A percentile compares a stretch with the other conserved stretches of the same genome.
Evolutionary conservation across 768 basidiomycete genomes (phyloP).

Genomic region (Omphalotus guepiniiformis): DNA sequence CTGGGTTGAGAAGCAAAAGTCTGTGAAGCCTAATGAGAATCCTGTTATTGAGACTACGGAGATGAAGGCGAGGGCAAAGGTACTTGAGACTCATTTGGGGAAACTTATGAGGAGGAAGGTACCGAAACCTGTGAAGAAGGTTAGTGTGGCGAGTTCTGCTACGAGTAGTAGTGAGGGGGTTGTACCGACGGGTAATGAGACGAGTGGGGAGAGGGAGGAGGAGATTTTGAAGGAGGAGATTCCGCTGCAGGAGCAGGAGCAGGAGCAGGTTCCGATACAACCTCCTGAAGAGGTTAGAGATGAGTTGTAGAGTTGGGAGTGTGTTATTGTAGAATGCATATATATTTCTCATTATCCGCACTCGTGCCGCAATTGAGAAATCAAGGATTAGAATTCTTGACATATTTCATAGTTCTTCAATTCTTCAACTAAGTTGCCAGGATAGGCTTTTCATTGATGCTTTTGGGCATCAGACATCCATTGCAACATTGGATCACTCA

Average conservation of each 20-base stretch:
- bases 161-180: conserved; percentile 9
- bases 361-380: too few species aligned
- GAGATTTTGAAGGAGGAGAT: not conserved
- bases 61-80: conserved; percentile 80
- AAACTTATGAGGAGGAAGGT: conserved; percentile 64
- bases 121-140: conserved; percentile 58
- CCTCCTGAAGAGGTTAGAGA: conserved; percentile 6
- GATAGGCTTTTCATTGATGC: too few species aligned
- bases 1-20: conserved; percentile 79
- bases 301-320: conserved; percentile 8
- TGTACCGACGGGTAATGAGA: conserved; percentile 17
- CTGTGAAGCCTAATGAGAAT: conserved; percentile 67
- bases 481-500: too few species aligned
- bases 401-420: too few species aligned
- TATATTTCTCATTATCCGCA: too few species aligned
- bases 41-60: conserved; percentile 84
- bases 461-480: too few species aligned
- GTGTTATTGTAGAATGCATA: too few species aligned
- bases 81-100: conserved; percentile 70
- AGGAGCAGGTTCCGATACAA: conserved; percentile 10
- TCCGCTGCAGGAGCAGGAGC: not conserved
- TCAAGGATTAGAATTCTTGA: too few species aligned
- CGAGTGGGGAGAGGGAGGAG: conserved; percentile 2
- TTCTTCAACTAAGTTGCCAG: too few species aligned
- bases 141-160: conserved; percentile 27